These are phyloP conservation scores for Mortierella hygrophila DNA, from an alignment of 192 early-diverging fungal species.

Conservation along the genomic window DNA sequence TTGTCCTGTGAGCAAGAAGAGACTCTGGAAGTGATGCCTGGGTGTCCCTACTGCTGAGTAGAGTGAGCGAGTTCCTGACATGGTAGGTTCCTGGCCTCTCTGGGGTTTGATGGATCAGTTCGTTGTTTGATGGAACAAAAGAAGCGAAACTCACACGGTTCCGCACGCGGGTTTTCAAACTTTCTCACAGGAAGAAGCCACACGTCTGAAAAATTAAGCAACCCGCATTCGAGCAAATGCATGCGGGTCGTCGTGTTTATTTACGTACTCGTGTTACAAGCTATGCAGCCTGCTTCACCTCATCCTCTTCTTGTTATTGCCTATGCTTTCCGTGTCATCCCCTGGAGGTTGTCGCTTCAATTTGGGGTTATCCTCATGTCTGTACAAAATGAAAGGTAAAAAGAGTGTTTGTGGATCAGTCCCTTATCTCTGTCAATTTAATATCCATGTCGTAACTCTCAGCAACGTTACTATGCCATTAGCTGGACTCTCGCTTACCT, in stretches of 20 bases:
- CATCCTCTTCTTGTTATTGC: conserved; percentile 33
- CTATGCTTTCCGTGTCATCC: conserved; percentile 34
- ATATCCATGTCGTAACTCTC: background rate
- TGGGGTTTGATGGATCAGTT: background rate
- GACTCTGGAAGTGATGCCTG: background rate
- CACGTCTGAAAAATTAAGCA: background rate
- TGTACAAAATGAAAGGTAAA: background rate
- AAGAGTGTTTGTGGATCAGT: background rate
- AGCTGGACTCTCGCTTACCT: conserved; percentile 15
- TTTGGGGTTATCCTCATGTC: conserved; percentile 42
- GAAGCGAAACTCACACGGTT: background rate
- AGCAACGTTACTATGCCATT: background rate
- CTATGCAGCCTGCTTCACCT: conserved; percentile 4
- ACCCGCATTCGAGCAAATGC: too few relatives aligned
- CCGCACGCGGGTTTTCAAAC: background rate
- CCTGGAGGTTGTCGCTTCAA: conserved; percentile 44
- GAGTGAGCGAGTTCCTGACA: background rate
- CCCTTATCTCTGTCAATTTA: too few relatives aligned
- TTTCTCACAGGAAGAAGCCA: background rate
- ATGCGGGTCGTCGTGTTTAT: background rate
- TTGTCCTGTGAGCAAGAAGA: background rate
- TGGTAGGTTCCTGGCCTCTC: background rate
- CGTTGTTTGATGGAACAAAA: background rate
- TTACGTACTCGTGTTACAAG: background rate
- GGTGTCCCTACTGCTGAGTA: background rate